Evolutionary conservation across 768 basidiomycete species (phyloP), one percentile per base, ranked within the genome.

Genomic region (Amyloporia xantha): DNA sequence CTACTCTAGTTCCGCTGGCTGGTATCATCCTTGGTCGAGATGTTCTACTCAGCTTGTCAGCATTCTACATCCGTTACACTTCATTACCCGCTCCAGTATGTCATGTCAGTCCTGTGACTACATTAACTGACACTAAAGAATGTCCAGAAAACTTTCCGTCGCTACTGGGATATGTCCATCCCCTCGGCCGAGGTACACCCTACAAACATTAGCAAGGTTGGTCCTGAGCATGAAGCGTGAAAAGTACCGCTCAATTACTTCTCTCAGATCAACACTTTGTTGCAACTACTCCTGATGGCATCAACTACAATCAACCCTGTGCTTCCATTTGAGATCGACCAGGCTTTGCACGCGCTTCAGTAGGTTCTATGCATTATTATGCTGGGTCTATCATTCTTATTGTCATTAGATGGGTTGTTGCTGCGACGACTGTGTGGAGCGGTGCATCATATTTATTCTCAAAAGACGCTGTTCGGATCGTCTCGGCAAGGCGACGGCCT

Each of bases 131-230:
- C 30, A n/a, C n/a, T n/a, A n/a, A n/a, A n/a, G 9, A 38, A 9
- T 24, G 9, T n/a, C 23, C 64, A 94, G 88, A 90, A 91, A 91
- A 96, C 93, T 0, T 86, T 91, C 61, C 64, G 71, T 21, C 81
- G 96, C 27, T 99, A 98, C 67, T 99, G 94, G 90, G 90, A 97
- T 63, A 91, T 96, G 54, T 88, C 89, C 9, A 81, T 96, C 44
- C 92, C 96, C 1, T 95, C 93, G 1, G 95, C 92, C 1, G 94
- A 96, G 66, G 92, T 98, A 11, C 80, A 80, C 25, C 95, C 95
- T 0, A 98, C 96, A 10, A 68, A 67, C n/a, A 93, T 99, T 44
- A 95, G 91, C 73, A 98, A 95, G 74, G 90, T 86, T 41, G 20
- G 36, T 42, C 44, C 4, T 52, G 37, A 26, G 36, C 26, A 58